These are phyloP conservation scores for Paralagenidium karlingii DNA, from an alignment of 352 stramenopile genomes.

Conservation along the genomic window DNA sequence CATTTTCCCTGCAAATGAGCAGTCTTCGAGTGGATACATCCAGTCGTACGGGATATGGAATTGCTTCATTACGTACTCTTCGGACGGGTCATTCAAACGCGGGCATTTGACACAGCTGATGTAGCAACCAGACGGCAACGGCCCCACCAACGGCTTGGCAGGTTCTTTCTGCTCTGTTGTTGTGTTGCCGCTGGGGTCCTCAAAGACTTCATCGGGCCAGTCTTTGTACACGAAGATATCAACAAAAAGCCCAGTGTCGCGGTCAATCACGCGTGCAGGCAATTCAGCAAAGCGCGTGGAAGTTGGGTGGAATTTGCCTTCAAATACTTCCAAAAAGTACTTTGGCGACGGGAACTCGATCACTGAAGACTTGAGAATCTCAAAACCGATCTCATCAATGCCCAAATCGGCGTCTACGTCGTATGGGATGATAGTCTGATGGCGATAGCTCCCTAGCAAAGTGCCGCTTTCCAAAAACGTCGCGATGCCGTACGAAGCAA, in stretches of 20 bases:
- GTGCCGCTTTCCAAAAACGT: slow-evolving; percentile 17
- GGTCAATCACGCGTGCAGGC: too few species aligned
- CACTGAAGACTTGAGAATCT: slow-evolving; percentile 3
- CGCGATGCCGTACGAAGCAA: slow-evolving; percentile 10
- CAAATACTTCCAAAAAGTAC: slow-evolving; percentile 12
- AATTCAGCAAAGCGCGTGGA: too few species aligned
- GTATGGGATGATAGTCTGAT: slow-evolving; percentile 13
- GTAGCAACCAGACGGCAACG: slow-evolving; percentile 9
- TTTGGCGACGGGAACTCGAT: slow-evolving; percentile 9
- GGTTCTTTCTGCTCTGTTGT: too few species aligned
- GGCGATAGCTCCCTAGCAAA: slow-evolving; percentile 12
- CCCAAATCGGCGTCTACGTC: slow-evolving; percentile 16
- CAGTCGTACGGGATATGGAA: slow-evolving; percentile 12
- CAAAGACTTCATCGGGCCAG: slow-evolving; percentile 1
- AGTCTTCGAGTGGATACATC: slow-evolving; percentile 15
- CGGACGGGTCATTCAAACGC: not conserved
- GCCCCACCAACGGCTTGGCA: slow-evolving; percentile 4
- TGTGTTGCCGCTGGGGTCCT: too few species aligned
- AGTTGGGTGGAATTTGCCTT: slow-evolving; percentile 3
- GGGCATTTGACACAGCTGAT: slow-evolving; percentile 11
- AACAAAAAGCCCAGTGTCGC: too few species aligned
- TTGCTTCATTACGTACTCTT: not conserved
- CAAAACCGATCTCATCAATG: slow-evolving; percentile 8
- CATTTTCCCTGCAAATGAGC: slow-evolving; percentile 7
- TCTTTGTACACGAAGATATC: slow-evolving; percentile 16